Base-by-base conservation (phyloP, 371 early-diverging fungal species). In the Apophysomyces sp. region DNA sequence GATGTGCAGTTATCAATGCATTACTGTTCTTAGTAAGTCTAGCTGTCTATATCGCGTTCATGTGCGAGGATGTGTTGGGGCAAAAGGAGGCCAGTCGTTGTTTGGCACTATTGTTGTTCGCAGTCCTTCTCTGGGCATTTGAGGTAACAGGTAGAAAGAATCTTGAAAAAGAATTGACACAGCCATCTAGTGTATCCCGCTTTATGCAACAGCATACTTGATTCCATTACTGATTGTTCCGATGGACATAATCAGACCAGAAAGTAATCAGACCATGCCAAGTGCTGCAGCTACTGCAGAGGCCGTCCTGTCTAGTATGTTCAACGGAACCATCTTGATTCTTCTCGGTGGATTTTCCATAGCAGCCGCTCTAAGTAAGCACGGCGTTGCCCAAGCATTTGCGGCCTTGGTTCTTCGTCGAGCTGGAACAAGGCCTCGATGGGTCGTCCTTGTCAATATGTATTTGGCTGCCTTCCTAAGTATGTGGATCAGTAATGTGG, bases 251-350 rank as follows among this genome's bases (percentile, higher is more conserved):
- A 76, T 91, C 68, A 81, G 85, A 18, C 71, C 78, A 1, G 63
- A 16, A 21, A 21, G 74, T 36, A 76, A 72, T 3, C 36, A 58
- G 16, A 59, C 70, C 3, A 61, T 86, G 75, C 24, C 21, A 9
- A 44, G 24, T 21, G 49, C 49, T 18, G 49, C 49, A 44, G 82
- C 80, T 4, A 93, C 95, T 9, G 85, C 97, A 13, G 89, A 91
- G 63, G 74, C 69, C 18, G 89, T 96, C 52, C 94, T 96, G 66
- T 80, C 87, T 2, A 84, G 92, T 39, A 98, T 98, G 98, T 98
- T 96, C 66, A 89, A 88, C n/a, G 92, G 95, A 1, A 95, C 95
- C n/a, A 94, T 97, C 64, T 94, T 98, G 95, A 75, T 98, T 31
- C 81, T 98, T 3, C 78, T 98, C 6, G 97, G 97, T 60, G 97